phyloP scores from a whole-genome alignment of 176 grass and related monocot species.

The Ensete glaucum region DNA sequence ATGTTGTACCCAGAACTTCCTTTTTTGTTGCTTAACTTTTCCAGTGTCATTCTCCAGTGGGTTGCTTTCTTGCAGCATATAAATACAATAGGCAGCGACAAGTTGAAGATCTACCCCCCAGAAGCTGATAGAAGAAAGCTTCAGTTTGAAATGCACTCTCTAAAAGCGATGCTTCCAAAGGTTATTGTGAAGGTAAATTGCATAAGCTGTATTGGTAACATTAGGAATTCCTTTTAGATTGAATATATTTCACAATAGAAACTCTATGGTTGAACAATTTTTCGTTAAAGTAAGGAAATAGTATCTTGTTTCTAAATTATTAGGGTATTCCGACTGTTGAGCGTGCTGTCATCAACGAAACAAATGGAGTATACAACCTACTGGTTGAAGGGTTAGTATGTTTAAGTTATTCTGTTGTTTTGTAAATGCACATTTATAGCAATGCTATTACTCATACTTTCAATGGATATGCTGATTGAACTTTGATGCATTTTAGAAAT shows the following conservation, averaged over 20 bases:
- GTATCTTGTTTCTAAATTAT: conserved; percentile 25
- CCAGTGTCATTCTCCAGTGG: conserved; percentile 7
- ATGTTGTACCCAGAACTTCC: background rate
- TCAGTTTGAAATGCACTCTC: conserved; percentile 62
- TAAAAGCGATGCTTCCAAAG: conserved; percentile 74
- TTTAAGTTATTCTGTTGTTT: background rate
- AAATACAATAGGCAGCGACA: conserved; percentile 38
- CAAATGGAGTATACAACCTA: conserved; percentile 33
- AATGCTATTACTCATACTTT: background rate
- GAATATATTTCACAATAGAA: background rate
- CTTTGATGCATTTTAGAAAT: background rate
- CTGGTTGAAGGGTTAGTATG: conserved; percentile 77
- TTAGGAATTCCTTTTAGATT: background rate
- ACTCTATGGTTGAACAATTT: background rate
- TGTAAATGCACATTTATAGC: background rate
- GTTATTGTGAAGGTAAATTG: conserved; percentile 82
- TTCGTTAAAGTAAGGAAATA: background rate
- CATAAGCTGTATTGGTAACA: background rate
- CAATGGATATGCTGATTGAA: background rate
- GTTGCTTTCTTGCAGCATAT: conserved; percentile 45
- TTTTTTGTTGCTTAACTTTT: conserved; percentile 14
- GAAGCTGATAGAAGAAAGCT: conserved; percentile 64
- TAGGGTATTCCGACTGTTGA: conserved; percentile 85
- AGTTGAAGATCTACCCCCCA: conserved; percentile 73
- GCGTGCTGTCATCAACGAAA: conserved; percentile 58